Conservation (phyloP, 2,329 filamentous ascomycete species). For the Pyrenophora tritici-repentis region DNA sequence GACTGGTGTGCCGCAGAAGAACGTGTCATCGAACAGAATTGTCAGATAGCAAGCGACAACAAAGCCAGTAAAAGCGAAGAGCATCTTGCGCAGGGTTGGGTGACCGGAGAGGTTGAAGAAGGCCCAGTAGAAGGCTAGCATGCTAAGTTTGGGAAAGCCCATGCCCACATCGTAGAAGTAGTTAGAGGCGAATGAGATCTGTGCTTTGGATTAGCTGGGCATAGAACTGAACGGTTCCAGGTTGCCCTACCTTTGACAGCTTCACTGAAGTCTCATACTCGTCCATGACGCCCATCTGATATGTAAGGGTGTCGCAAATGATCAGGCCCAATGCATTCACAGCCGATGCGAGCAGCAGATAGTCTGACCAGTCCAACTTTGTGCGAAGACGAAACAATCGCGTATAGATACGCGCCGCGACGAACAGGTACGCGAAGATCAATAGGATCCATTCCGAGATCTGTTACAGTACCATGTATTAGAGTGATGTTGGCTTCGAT, state of each 20-base stretch:
- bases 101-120: constrained; percentile 26
- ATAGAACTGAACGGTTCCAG: no score
- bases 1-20: constrained; percentile 26
- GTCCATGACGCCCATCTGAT: constrained; percentile 21
- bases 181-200: constrained; percentile 32
- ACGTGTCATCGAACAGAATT: constrained; percentile 29
- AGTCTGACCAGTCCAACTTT: constrained; percentile 24
- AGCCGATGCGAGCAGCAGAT: constrained; percentile 21
- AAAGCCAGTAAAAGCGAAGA: constrained; percentile 25
- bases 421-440: constrained; percentile 22
- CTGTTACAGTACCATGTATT: constrained; percentile 6
- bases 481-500: neutral
- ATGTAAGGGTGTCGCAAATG: constrained; percentile 22
- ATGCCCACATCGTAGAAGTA: constrained; percentile 35
- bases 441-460: constrained; percentile 30
- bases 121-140: constrained; percentile 32
- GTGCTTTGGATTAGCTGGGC: neutral
- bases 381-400: constrained; percentile 20
- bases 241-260: constrained; percentile 22
- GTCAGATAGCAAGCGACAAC: constrained; percentile 26
- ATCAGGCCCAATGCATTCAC: constrained; percentile 16
- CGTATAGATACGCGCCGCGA: constrained; percentile 22
- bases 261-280: constrained; percentile 22
- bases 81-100: constrained; percentile 29
- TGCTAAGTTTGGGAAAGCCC: constrained; percentile 33